Base-by-base conservation (phyloP, 1,284 basidiomycete genomes). In the Trametes pubescens region DNA sequence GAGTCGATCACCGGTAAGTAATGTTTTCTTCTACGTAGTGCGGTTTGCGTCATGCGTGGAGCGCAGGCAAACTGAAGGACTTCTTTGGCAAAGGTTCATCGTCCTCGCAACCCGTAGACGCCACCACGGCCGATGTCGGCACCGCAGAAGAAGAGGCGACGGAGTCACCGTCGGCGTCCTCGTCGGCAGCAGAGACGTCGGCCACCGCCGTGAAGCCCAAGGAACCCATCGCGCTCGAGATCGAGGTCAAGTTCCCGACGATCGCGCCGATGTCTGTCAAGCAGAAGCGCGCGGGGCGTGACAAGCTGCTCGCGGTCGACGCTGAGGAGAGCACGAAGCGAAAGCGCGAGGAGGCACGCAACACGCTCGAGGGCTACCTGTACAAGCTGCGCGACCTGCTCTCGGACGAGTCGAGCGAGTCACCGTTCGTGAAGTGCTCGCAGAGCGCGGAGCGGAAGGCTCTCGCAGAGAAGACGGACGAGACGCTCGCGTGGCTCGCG, bases 331-430 rank as follows among this genome's bases (percentile, higher is more conserved):
- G 82, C 1, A 86, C 89, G 21, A 95, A 95, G 74, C 84, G 82
- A 32, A 86, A 88, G 57, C 88, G 89, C 55, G 97, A 97, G 74
- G 97, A 99, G 77, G 94, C 95, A 1, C 86, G 91, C 60, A 99
- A 99, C 79, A 84, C 86, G 32, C 88, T 99, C 61, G 98, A 99
- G 78, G 87, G 91, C 29, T 97, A 96, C 77, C 79, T 99, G 21
- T 99, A 99, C 81, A 88, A 90, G 61, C 80, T 98, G 37, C 89
- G 94, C 24, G 96, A 96, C 74, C 82, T 96, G 26, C 80, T 99
- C 10, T 85, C 89, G 29, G 86, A 89, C 43, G 85, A 87, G 9
- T 83, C 84, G 67, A 74, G 79, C 1, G 83, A 88, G 4, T 86
- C 88, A 2, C 90, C 92, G 18, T 93, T 95, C 79, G 86, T 86